Base-by-base conservation (phyloP, 2,329 filamentous ascomycete species). In the Alternaria viburni region DNA sequence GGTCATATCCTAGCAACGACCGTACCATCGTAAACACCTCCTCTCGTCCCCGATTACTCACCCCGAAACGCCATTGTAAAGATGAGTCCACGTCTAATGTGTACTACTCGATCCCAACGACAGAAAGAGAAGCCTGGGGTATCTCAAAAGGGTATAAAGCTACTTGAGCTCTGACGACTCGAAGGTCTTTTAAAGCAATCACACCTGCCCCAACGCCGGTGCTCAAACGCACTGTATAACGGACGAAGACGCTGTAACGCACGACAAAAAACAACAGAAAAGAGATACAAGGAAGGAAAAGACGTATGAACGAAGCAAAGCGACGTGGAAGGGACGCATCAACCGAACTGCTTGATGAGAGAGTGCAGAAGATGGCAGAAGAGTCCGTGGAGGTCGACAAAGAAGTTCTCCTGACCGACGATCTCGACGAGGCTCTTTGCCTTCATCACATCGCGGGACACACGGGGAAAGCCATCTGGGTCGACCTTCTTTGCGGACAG, bases 371-470 rank as follows among this genome's bases (percentile, higher is more conserved):
- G 72, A 59, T 72, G 68, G 68, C 75, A 78, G 73, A 88, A 88
- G 57, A 84, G 79, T 30, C 82, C 83, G 72, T 88, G 86, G 9
- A 88, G 75, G 66, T 87, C 84, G 11, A 86, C 83, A 68, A 88
- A 88, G 67, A 88, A 85, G 74, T 84, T 83, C 61, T 86, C 85
- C 59, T 86, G 85, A 41, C 86, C 86, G 6, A 87, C 84, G 54
- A 88, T 87, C 71, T 88, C 86, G 13, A 84, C 83, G n/a, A 88
- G 77, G 58, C 84, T 86, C 64, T 86, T 83, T 21, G 86, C 85
- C 51, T 84, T 83, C 69, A 86, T 84, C 59, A 78, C 70, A 30
- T 86, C 85, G 51, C 85, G 85, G 6, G 81, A 81, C 9, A 85
- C 80, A 49, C 86, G 82, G 43, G 84, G 82, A 61, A 85, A 85